These are phyloP conservation scores for Globisporangium heterothallicum DNA, from an alignment of 352 stramenopile species.

Conservation along the genomic window DNA sequence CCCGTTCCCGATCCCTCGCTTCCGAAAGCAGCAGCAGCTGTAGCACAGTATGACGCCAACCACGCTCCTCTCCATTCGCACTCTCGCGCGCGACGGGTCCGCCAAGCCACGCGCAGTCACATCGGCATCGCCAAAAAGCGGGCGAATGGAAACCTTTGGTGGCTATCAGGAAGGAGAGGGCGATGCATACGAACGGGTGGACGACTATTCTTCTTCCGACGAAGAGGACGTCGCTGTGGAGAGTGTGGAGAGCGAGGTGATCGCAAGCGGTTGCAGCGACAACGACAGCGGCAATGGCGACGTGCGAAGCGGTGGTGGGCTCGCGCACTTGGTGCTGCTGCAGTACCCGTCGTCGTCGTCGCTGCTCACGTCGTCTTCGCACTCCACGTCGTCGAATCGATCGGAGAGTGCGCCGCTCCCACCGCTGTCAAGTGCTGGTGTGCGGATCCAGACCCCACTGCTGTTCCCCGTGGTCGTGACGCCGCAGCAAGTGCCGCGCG, in stretches of 20 bases:
- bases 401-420: slow-evolving; percentile 7
- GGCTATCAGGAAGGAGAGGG: neutral
- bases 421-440: slow-evolving; percentile 18
- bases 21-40: no score
- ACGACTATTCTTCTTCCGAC: neutral
- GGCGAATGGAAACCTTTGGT: neutral
- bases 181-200: neutral
- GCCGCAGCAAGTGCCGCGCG: slow-evolving; percentile 46
- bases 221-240: neutral
- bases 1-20: no score
- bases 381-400: neutral
- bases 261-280: neutral
- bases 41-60: no score
- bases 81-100: neutral
- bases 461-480: slow-evolving; percentile 39
- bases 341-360: slow-evolving; percentile 5
- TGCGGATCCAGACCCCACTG: slow-evolving; percentile 29
- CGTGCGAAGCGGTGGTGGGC: no score
- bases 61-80: neutral
- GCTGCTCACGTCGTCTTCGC: neutral
- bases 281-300: neutral
- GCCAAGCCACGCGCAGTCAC: neutral
- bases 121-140: neutral
- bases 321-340: slow-evolving; percentile 6
- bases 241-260: neutral